Base-by-base conservation (phyloP, 768 basidiomycete species). In the Suillus alpinus region DNA sequence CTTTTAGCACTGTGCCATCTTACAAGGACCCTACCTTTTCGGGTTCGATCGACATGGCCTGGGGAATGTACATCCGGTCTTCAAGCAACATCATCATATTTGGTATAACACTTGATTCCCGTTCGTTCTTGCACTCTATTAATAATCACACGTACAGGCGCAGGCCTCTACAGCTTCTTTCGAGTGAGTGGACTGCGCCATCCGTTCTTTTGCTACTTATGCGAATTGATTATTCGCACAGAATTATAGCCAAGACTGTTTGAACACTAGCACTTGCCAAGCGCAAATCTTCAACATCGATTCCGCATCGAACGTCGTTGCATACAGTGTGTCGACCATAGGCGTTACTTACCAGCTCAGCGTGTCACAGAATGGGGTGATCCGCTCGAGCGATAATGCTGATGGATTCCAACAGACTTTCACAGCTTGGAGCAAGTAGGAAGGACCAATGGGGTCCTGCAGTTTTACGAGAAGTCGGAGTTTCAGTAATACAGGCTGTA, bases 151-250 rank as follows among this genome's bases (percentile, higher is more conserved):
- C 16, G 6, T 47, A 26, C 56, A 80, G 79, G 82, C 39, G 80
- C 77, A 4, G 83, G 83, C 1, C 70, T 81, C 51, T 84, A 84
- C 71, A 81, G 76, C 67, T 84, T 84, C 73, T 84, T 79, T 80
- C 72, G 74, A 67, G 80, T 77, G 66, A 56, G 67, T 58, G 9
- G 20, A 6, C 26, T 10, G 4, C 13, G 6, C 18, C 34, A 2
- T 18, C 6, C 31, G 23, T 40, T 26, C 10, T 40, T 16, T 49
- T 12, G 26, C 37, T 46, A 59, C 29, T 20, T 8, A 62, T 56
- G 12, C 55, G 63, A 23, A 13, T 12, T 5, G 2, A 50, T n/a
- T 6, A 16, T 53, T 9, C 12, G 8, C 4, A 37, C 64, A 83
- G 74, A 77, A 79, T 65, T 81, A 78, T 64, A 69, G 62, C 6